A percentile compares a stretch with the other conserved stretches of the same genome.
These are phyloP conservation scores for Didymosphaeria variabile DNA, from an alignment of 2,329 filamentous ascomycete species.

Conservation along the genomic window DNA sequence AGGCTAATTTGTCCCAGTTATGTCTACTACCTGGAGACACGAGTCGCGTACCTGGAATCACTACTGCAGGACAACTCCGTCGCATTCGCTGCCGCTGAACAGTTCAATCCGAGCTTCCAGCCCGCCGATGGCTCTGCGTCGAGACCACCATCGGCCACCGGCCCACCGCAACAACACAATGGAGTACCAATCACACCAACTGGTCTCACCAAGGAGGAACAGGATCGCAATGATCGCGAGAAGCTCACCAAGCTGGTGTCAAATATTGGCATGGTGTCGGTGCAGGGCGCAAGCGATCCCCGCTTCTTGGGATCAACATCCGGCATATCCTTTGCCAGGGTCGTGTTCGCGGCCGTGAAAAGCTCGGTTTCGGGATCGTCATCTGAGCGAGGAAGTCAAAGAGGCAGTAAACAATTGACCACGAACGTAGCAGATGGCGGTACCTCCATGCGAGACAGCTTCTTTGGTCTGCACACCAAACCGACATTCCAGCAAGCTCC, in stretches of 20 bases:
- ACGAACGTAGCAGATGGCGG: slow-evolving; percentile 63
- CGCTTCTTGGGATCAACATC: slow-evolving; percentile 85
- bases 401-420: slow-evolving; percentile 65
- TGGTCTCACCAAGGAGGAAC: slow-evolving; percentile 40
- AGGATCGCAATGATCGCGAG: slow-evolving; percentile 65
- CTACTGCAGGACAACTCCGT: slow-evolving; percentile 75
- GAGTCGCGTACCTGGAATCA: slow-evolving; percentile 83
- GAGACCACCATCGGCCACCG: slow-evolving; percentile 29
- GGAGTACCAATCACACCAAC: slow-evolving; percentile 26
- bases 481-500: slow-evolving; percentile 85
- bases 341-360: slow-evolving; percentile 94
- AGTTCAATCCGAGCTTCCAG: slow-evolving; percentile 62
- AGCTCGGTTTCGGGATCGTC: slow-evolving; percentile 66
- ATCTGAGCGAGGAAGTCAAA: slow-evolving; percentile 71
- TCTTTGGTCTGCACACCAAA: slow-evolving; percentile 94
- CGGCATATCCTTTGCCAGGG: slow-evolving; percentile 91
- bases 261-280: slow-evolving; percentile 78
- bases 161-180: slow-evolving; percentile 33
- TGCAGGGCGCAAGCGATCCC: slow-evolving; percentile 79
- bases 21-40: slow-evolving; percentile 91
- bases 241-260: slow-evolving; percentile 73
- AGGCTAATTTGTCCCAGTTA: slow-evolving; percentile 65
- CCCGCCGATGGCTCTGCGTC: slow-evolving; percentile 43
- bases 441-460: slow-evolving; percentile 91
- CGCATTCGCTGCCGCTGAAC: slow-evolving; percentile 73